Base-by-base conservation (phyloP, 768 basidiomycete species). In the Xerocomus brunneocitrinus region DNA sequence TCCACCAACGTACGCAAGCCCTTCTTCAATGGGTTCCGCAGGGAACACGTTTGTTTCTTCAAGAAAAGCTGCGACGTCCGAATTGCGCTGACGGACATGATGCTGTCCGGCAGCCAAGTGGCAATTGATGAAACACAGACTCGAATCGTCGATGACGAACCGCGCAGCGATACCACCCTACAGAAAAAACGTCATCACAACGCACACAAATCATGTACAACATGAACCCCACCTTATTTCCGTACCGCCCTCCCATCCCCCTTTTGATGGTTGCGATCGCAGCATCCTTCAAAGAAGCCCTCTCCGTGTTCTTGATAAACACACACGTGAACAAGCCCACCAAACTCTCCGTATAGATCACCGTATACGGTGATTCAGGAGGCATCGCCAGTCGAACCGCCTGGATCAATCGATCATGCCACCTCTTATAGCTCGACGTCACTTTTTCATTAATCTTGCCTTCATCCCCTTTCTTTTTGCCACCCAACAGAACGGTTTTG, bases 101-200 rank as follows among this genome's bases (percentile, higher is more conserved):
- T 81, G 79, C 63, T 98, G 95, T 1, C 95, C 95, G 6, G 92
- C 91, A n/a, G 95, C 95, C 54, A 99, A 80, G 76, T 99, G 95
- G 59, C 90, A 93, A 71, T 99, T 99, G 73, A 98, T 83, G 63
- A 97, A 88, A 71, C 95, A 98, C 13, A 98, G 66, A 0, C 91
- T 95, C 2, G 94, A 89, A 67, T 98, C 93, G 55, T 93, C 93
- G 42, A 98, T 78, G 7, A 94, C 81, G 56, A 97, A 84, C 19
- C 95, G 83, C 3, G 89, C 82, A n/a, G 94, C 80, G 57, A 97
- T 94, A 0, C 87, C 94, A 8, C 94, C 94, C 90, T 94, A 60
- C 9, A 49, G 52, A 47, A n/a, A 25, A 45, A 6, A 39, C 8
- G 54, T 19, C 52, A 59, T 28, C 14, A 14, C n/a, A 34, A 46